A percentile compares a stretch with the other conserved stretches of the same genome.
These are phyloP conservation scores for Allodekkera sacchari DNA, from an alignment of 805 yeast species.

Conservation along the genomic window DNA sequence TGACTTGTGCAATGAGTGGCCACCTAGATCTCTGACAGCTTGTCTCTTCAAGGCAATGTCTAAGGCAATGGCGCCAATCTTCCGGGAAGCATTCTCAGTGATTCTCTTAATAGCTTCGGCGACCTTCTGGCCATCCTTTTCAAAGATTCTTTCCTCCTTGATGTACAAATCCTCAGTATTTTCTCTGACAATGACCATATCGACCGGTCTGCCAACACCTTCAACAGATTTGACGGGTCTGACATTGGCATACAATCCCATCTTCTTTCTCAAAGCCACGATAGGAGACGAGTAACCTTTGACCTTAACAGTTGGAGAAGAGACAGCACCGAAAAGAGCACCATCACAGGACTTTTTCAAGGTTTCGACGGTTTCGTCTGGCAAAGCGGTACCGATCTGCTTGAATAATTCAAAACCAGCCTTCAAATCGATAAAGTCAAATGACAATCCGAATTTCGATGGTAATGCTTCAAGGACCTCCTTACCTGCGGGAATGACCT, in stretches of 20 bases:
- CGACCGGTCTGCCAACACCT: constrained; percentile 82
- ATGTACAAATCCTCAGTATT: constrained; percentile 97
- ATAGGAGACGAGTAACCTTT: constrained; percentile 97
- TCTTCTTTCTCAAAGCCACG: constrained; percentile 93
- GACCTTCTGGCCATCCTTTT: constrained; percentile 75
- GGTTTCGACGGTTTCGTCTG: constrained; percentile 79
- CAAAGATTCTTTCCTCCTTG: constrained; percentile 79
- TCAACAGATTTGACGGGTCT: constrained; percentile 94
- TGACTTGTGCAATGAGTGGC: constrained; percentile 38
- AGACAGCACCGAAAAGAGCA: constrained; percentile 96
- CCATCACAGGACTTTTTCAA: constrained; percentile 85
- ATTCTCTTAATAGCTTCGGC: constrained; percentile 98
- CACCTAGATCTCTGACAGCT: constrained; percentile 58
- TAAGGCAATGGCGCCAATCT: constrained; percentile 84
- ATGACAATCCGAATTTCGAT: constrained; percentile 62
- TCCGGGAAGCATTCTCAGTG: constrained; percentile 75
- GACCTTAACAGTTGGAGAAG: constrained; percentile 89
- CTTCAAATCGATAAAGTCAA: constrained; percentile 78
- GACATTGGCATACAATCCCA: constrained; percentile 93
- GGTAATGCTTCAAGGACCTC: constrained; percentile 80
- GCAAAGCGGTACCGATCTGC: constrained; percentile 91
- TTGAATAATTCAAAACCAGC: constrained; percentile 96
- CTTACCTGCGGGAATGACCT: constrained; percentile 95
- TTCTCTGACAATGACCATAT: constrained; percentile 96
- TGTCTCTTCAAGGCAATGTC: constrained; percentile 92